Percentiles rank a stretch among this genome's conserved stretches.
phyloP scores from a whole-genome alignment of 1,284 basidiomycete species.

The Wallemia ichthyophaga region DNA sequence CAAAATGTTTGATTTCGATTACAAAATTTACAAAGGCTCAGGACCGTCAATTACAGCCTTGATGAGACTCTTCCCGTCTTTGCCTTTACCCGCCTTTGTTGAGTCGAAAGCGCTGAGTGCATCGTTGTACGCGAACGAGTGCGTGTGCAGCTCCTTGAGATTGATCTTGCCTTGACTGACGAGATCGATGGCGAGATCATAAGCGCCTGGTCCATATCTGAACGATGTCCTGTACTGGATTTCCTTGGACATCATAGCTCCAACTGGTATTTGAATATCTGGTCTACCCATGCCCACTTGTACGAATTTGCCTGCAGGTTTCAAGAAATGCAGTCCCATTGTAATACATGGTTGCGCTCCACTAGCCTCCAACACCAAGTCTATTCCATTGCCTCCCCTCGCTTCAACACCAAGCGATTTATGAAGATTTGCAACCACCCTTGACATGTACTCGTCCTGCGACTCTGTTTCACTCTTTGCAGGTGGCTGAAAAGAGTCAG shows the following conservation, averaged over 20 bases:
- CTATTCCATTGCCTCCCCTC: conserved; percentile 21
- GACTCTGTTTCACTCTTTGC: conserved; percentile 31
- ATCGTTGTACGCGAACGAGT: conserved; percentile 27
- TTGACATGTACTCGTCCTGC: conserved; percentile 31
- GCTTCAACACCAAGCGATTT: conserved; percentile 18
- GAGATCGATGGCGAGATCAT: conserved; percentile 24
- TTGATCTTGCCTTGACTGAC: conserved; percentile 23
- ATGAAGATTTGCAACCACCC: conserved; percentile 19
- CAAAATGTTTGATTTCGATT: neutral
- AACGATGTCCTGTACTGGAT: conserved; percentile 54
- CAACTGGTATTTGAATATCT: conserved; percentile 17
- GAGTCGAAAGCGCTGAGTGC: conserved; percentile 24
- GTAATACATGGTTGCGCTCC: conserved; percentile 32
- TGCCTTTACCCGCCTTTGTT: conserved; percentile 34
- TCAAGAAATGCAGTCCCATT: conserved; percentile 24
- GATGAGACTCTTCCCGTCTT: conserved; percentile 21
- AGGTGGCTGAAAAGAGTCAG: conserved; percentile 41
- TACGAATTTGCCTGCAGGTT: conserved; percentile 33
- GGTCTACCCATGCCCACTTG: conserved; percentile 16
- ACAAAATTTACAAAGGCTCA: conserved; percentile 12
- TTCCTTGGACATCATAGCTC: conserved; percentile 37
- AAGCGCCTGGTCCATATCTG: conserved; percentile 53
- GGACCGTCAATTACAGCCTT: conserved; percentile 41
- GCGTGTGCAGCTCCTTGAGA: conserved; percentile 22
- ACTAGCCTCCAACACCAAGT: conserved; percentile 28